Evolutionary conservation across 75 land plant species (phyloP).

Genomic region (Sequoia sempervirens): DNA sequence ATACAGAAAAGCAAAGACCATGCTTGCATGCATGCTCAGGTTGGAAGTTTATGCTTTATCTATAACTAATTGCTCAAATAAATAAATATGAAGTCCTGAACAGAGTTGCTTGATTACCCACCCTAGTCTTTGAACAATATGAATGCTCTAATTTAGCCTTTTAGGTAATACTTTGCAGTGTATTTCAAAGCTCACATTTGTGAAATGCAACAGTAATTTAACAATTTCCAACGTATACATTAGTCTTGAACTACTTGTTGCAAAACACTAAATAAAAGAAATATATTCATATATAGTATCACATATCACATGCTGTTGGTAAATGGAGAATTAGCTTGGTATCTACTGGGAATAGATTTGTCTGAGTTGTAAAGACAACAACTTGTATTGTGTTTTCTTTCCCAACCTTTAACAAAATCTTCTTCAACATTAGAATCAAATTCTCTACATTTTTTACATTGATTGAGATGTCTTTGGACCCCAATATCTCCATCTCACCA

Average conservation of each 20-base stretch:
- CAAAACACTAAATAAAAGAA: background rate
- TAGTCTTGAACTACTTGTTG: background rate
- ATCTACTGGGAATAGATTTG: background rate
- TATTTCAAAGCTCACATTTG: background rate
- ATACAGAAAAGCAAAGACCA: background rate
- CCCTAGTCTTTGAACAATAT: background rate
- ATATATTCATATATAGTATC: background rate
- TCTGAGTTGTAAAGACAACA: background rate
- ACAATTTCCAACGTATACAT: background rate
- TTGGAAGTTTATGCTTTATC: background rate
- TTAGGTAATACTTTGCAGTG: background rate
- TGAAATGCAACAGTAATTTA: background rate
- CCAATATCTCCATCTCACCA: no score
- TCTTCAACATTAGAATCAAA: no score
- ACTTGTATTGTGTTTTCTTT: no score
- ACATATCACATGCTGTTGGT: background rate
- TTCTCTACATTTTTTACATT: no score
- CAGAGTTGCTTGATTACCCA: background rate
- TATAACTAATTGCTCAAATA: background rate
- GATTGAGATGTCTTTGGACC: no score
- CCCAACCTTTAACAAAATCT: no score
- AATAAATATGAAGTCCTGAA: background rate
- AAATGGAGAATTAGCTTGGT: background rate
- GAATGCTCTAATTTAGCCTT: background rate
- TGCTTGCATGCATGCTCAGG: background rate